A percentile compares a stretch with the other conserved stretches of the same genome.
phyloP scores from a whole-genome alignment of 2,329 filamentous ascomycete genomes.

The Fusarium nodosum region DNA sequence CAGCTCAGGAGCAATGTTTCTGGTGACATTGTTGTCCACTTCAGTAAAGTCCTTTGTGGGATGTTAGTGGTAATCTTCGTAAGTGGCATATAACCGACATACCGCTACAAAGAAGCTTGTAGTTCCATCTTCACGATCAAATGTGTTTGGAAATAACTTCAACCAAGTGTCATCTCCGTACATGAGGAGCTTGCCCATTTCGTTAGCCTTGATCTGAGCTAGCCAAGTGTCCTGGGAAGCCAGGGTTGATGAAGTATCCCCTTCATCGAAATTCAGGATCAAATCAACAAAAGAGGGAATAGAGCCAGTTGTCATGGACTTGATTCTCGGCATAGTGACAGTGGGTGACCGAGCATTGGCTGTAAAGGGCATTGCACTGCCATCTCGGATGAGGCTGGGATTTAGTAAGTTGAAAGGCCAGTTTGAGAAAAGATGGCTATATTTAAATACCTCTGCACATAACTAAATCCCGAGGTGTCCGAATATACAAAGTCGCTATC shows the following conservation, averaged over 20 bases:
- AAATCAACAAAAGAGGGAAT: slow-evolving; percentile 98
- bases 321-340: slow-evolving; percentile 97
- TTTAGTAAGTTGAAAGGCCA: slow-evolving; percentile 21
- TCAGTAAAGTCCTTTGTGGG: slow-evolving; percentile 87
- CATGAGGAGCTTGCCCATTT: slow-evolving; percentile 84
- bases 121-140: slow-evolving; percentile 89
- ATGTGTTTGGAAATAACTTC: slow-evolving; percentile 92
- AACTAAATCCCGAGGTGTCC: slow-evolving; percentile 82
- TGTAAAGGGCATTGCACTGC: slow-evolving; percentile 90
- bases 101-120: slow-evolving; percentile 98
- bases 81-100: slow-evolving; percentile 57
- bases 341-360: slow-evolving; percentile 96
- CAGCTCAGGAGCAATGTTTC: slow-evolving; percentile 85
- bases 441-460: slow-evolving; percentile 81
- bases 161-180: slow-evolving; percentile 99
- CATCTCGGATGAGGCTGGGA: slow-evolving; percentile 82
- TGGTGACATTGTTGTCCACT: slow-evolving; percentile 97
- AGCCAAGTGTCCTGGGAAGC: slow-evolving; percentile 95
- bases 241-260: slow-evolving; percentile 89
- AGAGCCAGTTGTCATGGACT: slow-evolving; percentile 96
- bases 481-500: slow-evolving; percentile 92
- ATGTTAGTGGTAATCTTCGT: slow-evolving; percentile 3
- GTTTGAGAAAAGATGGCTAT: background rate
- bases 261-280: slow-evolving; percentile 96
- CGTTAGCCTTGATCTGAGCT: slow-evolving; percentile 85